Conservation (phyloP, 2,329 filamentous ascomycete species). For the Dendryphion nanum region DNA sequence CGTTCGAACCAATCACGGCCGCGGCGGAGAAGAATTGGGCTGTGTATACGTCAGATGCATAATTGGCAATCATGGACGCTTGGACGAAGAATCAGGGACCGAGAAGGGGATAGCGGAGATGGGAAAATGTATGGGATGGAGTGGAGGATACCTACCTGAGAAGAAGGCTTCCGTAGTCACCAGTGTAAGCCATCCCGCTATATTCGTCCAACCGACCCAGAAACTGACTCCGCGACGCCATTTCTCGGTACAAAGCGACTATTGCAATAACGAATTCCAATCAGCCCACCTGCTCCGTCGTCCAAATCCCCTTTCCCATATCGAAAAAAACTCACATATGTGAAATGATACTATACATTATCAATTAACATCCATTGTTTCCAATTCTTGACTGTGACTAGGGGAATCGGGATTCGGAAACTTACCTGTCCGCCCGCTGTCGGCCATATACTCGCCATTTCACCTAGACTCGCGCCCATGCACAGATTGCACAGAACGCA, state of each 20-base stretch:
- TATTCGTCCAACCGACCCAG: constrained; percentile 47
- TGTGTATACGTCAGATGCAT: too few species aligned
- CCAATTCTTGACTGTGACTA: constrained; percentile 43
- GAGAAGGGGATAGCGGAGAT: too few species aligned
- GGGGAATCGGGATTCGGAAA: too few species aligned
- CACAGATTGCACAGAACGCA: constrained; percentile 47
- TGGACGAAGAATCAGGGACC: too few species aligned
- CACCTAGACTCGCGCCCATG: constrained; percentile 44
- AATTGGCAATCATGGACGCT: too few species aligned
- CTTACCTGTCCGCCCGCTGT: constrained; percentile 48
- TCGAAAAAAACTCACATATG: constrained; percentile 13
- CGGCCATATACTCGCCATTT: constrained; percentile 47
- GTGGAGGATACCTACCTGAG: background rate
- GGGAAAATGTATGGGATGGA: background rate
- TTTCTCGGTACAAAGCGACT: constrained; percentile 39
- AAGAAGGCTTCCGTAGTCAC: constrained; percentile 48
- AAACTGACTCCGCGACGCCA: constrained; percentile 46
- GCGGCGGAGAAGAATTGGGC: constrained; percentile 48
- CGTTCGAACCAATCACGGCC: constrained; percentile 41
- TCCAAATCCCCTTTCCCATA: too few species aligned
- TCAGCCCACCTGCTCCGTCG: too few species aligned
- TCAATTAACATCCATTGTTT: too few species aligned
- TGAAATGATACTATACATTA: constrained; percentile 6
- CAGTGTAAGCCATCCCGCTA: constrained; percentile 48
- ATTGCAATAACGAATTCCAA: too few species aligned